Evolutionary conservation across 352 stramenopile species (phyloP), one percentile per base, ranked within the genome.

Genomic region (Globisporangium nagaii): DNA sequence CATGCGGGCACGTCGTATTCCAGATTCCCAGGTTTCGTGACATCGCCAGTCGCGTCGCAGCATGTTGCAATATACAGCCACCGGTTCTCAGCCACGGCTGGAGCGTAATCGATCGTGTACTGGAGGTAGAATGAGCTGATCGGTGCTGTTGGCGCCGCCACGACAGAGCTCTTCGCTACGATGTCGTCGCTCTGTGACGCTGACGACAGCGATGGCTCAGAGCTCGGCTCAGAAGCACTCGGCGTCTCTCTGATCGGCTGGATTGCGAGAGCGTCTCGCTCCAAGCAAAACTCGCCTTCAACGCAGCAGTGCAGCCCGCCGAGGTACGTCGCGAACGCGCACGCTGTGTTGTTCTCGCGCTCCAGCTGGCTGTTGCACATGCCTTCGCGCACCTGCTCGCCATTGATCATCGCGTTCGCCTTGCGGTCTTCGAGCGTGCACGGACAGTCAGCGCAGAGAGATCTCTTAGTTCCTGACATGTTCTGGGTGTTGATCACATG

Each of bases 331-430:
- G 39, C 51, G 22, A 58, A 49, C 19, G 51, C 51, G 30, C 39
- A 58, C 37, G 51, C 51, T 13, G 51, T 43, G 31, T 58, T 58
- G 39, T 58, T 34, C 37, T 48, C 36, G 2, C 11, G 19, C 17
- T 52, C 15, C n/a, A 58, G 52, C 22, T 53, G 52, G 6, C 8
- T 32, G 30, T 52, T 58, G 40, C 52, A 58, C 17, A 32, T 20
- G 13, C 11, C 41, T 15, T 28, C 15, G 1, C n/a, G 39, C 11
- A 58, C 39, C 3, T 9, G 28, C 35, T 51, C 41, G 3, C 41
- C 52, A 28, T 58, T 58, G 52, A 58, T 58, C 40, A 52, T 42
- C 40, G 52, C 22, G 20, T 51, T 58, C 12, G 40, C 31, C 27
- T 56, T 56, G 3, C 50, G 27, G 13, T 47, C 50, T 48, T 56